Base-by-base conservation (phyloP, 257 asterid species). In the Sherardia arvensis region DNA sequence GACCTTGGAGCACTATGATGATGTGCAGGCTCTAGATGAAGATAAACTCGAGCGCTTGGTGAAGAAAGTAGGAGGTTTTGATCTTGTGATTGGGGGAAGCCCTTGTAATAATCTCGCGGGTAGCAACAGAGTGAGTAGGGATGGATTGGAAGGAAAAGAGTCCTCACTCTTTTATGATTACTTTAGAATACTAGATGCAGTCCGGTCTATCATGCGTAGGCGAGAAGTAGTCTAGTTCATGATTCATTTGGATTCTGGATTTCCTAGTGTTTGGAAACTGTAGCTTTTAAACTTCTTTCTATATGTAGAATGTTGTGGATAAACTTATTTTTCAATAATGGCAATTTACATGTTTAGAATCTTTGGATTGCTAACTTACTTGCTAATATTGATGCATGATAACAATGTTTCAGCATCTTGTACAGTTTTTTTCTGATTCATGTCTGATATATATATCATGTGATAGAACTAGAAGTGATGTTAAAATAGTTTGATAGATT, bases 41-140 rank as follows among this genome's bases (percentile, higher is more conserved):
- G 73, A 70, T 10, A 32, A 38, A n/a, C 23, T 87, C 1, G 95
- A 78, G 73, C 62, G 62, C 4, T 59, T 81, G 2, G 66, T 79
- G 0, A 47, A 70, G 3, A 9, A 59, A 0, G 15, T 73, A 0
- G 81, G 85, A 12, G 79, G 79, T 2, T 74, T 80, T 17, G 77
- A 79, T 32, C 48, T 79, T 23, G 74, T 76, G 3, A 45, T 89
- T 7, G 97, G 97, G 8, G 97, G 97, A 34, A 90, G 97, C 66
- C 97, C 95, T 0, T 87, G 97, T 56, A 90, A 87, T 59, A 90
- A 85, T 53, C 79, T 90, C 0, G 94, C 94, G 0, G 95, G 95
- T 3, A 83, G 94, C 76, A 87, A 87, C 33, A 76, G 95, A 64
- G 90, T 81, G 1, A 87, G 94, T 61, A 64, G 94, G 61, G 91